These are phyloP conservation scores for Trichophyton equinum DNA, from an alignment of 2,329 filamentous ascomycete genomes.

Conservation along the genomic window DNA sequence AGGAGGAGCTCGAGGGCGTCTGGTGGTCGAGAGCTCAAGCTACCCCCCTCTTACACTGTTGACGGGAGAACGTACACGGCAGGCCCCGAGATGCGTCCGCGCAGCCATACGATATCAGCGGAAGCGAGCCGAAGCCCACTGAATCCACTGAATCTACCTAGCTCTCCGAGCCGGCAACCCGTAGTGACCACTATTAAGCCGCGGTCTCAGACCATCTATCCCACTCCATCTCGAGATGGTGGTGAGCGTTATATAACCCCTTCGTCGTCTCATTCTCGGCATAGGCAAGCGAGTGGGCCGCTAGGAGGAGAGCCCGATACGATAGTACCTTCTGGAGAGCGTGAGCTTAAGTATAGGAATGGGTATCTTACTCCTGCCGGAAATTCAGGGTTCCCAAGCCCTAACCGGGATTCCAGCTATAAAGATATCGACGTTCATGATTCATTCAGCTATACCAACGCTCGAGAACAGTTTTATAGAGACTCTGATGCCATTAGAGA, in stretches of 20 bases:
- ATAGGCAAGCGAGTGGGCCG: neutral
- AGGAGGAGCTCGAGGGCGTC: neutral
- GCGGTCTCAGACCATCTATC: constrained; percentile 23
- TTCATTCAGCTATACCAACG: constrained; percentile 37
- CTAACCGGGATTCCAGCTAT: constrained; percentile 10
- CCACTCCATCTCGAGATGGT: constrained; percentile 16
- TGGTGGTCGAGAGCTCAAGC: neutral
- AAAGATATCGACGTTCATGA: constrained; percentile 31
- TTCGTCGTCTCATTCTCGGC: constrained; percentile 16
- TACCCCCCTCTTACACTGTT: neutral
- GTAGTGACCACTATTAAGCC: constrained; percentile 21
- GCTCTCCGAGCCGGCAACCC: constrained; percentile 12
- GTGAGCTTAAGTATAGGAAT: constrained; percentile 11
- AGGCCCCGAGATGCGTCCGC: neutral
- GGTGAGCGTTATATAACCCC: constrained; percentile 26
- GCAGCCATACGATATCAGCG: neutral
- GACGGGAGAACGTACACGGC: neutral
- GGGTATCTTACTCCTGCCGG: constrained; percentile 21
- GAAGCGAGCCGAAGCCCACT: neutral
- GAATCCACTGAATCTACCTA: neutral
- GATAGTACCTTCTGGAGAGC: neutral
- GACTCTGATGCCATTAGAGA: constrained; percentile 28
- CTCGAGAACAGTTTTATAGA: constrained; percentile 35
- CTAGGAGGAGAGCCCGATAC: neutral
- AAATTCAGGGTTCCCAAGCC: constrained; percentile 10